Base-by-base conservation (phyloP, 768 basidiomycete genomes). In the Tylopilus sp. region DNA sequence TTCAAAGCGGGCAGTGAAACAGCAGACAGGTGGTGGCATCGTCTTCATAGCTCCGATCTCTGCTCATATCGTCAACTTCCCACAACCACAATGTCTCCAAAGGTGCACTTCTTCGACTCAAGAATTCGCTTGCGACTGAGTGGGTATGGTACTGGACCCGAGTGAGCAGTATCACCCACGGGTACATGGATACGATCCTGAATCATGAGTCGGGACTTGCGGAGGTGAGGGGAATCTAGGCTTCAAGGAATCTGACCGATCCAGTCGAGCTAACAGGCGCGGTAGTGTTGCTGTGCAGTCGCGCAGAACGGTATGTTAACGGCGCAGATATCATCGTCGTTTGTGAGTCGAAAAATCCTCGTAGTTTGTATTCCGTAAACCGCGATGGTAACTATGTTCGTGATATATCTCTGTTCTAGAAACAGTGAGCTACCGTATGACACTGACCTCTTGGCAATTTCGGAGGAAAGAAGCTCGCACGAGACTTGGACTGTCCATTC, bases 1-100 rank as follows among this genome's bases (percentile, higher is more conserved):
- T 24, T 14, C 24, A 2, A 12, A 41, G 12, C 13, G 14, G 25
- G 24, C n/a, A n/a, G 34, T 36, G 26, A 43, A 38, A 38, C 37
- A 38, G 13, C 26, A 14, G 22, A 28, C 25, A 11, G 42, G 26
- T 11, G 76, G 75, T 10, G 73, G 72, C 42, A 68, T 78, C 56
- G 61, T 78, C 41, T 71, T 78, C 52, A 72, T 68, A 2, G 71
- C 74, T 3, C 78, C 76, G 17, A 73, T 76, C 55, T 76, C 76
- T 13, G 78, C 64, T 1, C 75, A 76, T 49, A 59, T 52, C 17
- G 71, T 73, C 44, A 67, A 77, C 54, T 76, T 73, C 50, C 78
- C 75, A 12, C 71, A 74, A 45, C 72, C 72, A 17, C 74, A 75
- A 74, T 46, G 73, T 71, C 7, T 77, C 76, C 41, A 76, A 78